These are phyloP conservation scores for Pichia nakasei DNA, from an alignment of 805 yeast species.

Conservation along the genomic window DNA sequence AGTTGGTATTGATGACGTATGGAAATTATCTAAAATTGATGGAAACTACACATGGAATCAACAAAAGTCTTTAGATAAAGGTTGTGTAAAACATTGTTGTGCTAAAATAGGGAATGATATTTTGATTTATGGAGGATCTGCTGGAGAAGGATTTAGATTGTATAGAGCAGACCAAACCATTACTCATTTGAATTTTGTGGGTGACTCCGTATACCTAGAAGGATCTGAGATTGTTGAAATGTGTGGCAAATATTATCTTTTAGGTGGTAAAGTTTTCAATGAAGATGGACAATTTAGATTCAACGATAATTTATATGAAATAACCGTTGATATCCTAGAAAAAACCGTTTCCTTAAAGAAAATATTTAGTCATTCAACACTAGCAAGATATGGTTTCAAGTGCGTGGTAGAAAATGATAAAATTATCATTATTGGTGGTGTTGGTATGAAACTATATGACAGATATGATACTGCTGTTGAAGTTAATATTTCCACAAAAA, in stretches of 20 bases:
- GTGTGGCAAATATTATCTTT: slow-evolving; percentile 29
- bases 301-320: slow-evolving; percentile 26
- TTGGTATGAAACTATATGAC: slow-evolving; percentile 25
- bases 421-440: slow-evolving; percentile 13
- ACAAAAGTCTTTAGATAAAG: slow-evolving; percentile 30
- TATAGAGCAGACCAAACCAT: slow-evolving; percentile 14
- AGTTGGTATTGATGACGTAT: slow-evolving; percentile 33
- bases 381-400: slow-evolving; percentile 45
- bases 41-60: slow-evolving; percentile 31
- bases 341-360: slow-evolving; percentile 15
- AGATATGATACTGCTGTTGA: slow-evolving; percentile 30
- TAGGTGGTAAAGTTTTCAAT: slow-evolving; percentile 37
- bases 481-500: slow-evolving; percentile 17
- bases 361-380: slow-evolving; percentile 21
- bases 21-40: slow-evolving; percentile 26
- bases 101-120: slow-evolving; percentile 25
- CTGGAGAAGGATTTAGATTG: slow-evolving; percentile 10
- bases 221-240: slow-evolving; percentile 3
- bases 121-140: slow-evolving; percentile 44
- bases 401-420: slow-evolving; percentile 23
- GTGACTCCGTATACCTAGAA: not conserved
- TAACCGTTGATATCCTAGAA: slow-evolving; percentile 15
- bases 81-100: slow-evolving; percentile 46
- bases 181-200: slow-evolving; percentile 1
- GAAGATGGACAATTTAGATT: slow-evolving; percentile 19